Evolutionary conservation across 306 rosid genomes (phyloP).

Genomic region (Malus sylvestris): DNA sequence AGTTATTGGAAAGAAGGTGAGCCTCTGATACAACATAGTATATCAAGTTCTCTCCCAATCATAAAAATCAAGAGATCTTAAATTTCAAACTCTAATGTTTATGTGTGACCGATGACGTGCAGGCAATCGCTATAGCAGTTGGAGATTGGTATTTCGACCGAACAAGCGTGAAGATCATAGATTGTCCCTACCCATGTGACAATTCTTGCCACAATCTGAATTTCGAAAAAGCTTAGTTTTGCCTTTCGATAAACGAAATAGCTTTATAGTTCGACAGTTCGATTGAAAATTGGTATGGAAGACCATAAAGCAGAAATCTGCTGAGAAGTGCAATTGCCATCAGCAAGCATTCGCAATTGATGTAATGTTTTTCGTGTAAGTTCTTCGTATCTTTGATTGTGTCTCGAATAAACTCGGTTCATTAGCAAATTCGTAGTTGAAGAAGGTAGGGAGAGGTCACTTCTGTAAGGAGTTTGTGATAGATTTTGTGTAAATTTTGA

Average conservation of each 20-base stretch:
- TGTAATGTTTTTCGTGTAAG: neutral
- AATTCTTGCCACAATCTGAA: conserved; percentile 75
- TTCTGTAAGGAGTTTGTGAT: neutral
- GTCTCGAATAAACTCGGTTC: neutral
- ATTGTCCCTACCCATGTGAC: conserved; percentile 91
- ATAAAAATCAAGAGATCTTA: neutral
- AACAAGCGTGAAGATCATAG: conserved; percentile 55
- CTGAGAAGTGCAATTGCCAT: neutral
- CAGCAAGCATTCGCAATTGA: neutral
- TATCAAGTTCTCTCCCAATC: neutral
- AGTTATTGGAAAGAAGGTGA: conserved; percentile 59
- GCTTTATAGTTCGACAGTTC: conserved; percentile 11
- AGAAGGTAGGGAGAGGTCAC: neutral
- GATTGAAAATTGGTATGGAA: conserved; percentile 16
- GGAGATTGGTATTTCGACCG: conserved; percentile 93
- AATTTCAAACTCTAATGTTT: conserved; percentile 3
- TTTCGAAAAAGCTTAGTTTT: conserved; percentile 36
- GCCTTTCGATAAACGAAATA: neutral
- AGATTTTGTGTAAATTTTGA: neutral
- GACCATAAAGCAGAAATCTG: conserved; percentile 20
- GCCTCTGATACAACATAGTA: neutral
- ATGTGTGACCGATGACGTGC: conserved; percentile 17
- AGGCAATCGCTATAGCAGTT: conserved; percentile 82
- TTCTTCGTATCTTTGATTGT: neutral
- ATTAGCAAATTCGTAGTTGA: neutral